Base-by-base conservation (phyloP, 2,329 filamentous ascomycete species). In the Xylariaceae sp. region DNA sequence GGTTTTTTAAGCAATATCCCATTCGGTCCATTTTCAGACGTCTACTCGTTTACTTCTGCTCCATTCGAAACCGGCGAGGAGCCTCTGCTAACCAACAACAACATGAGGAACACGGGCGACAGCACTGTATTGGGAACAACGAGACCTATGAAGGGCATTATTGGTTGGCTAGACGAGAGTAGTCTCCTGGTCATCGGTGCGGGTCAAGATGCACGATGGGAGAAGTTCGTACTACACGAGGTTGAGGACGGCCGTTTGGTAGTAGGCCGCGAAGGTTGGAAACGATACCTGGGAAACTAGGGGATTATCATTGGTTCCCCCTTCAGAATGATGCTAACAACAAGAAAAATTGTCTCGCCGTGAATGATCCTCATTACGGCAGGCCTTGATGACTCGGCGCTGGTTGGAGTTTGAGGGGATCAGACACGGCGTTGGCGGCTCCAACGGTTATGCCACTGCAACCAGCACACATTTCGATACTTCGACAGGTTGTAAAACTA, bases 11-110 rank as follows among this genome's bases (percentile, higher is more conserved):
- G 87, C 48, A 90, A 83, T 56, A 78, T 96, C 6, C 90, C 90
- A 0, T 71, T 94, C 41, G 79, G 96, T 51, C 93, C 93, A 2
- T 94, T 97, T 61, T 91, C 87, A 2, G 93, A 97, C 51, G 77
- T 85, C 8, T 95, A 96, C 62, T 94, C 88, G 1, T 90, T 91
- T 55, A 78, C 87, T 3, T 88, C 83, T 31, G 78, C 80, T 3
- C 81, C 83, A 26, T 97, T 97, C 54, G 85, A 93, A 54, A 83
- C 89, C 29, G 88, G 87, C 3, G 85, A 93, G 24, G 89, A 95
- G 55, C 69, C 74, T 19, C 59, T 70, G 34, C 65, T 68, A 30
- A 70, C 67, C 11, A 68, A 63, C 9, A 67, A 64, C 60, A 52
- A 51, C 31, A 42, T 49, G 33, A 47, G 50, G 17, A 44, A 38